These are phyloP conservation scores for Fusarium fujikuroi DNA, from an alignment of 2,329 filamentous ascomycete genomes.

Conservation along the genomic window DNA sequence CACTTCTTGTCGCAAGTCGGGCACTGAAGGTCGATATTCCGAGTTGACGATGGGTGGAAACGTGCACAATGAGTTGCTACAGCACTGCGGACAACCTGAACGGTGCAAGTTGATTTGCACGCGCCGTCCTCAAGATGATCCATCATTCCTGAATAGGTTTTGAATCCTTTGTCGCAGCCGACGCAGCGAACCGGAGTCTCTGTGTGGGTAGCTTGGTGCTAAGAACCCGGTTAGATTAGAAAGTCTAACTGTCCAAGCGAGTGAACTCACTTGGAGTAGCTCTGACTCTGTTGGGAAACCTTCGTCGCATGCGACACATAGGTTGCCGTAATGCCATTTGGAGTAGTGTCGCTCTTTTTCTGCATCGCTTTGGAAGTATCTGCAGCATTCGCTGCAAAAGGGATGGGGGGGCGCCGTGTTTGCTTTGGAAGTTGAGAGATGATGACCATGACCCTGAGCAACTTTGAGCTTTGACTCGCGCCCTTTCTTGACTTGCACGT, in stretches of 20 bases:
- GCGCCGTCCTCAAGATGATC: not conserved
- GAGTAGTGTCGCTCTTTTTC: not conserved
- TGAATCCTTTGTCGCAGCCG: not conserved
- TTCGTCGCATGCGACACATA: not conserved
- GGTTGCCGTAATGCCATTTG: not conserved
- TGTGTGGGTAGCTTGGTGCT: fast-evolving
- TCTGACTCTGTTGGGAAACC: fast-evolving
- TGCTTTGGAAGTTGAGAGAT: not conserved
- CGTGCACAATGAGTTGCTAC: not conserved
- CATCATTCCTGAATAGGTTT: not conserved
- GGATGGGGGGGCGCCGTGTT: fast-evolving
- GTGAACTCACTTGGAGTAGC: fast-evolving
- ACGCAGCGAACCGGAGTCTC: fast-evolving
- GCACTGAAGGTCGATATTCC: not conserved
- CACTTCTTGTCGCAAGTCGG: not conserved
- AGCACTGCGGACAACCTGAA: not conserved
- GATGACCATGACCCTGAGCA: fast-evolving
- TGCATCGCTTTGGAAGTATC: not conserved
- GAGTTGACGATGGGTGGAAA: not conserved
- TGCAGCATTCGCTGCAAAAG: not conserved
- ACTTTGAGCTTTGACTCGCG: no score
- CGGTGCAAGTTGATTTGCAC: not conserved
- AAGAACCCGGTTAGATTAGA: not conserved
- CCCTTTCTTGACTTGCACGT: not conserved
- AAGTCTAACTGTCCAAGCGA: fast-evolving